Percentiles rank a stretch among this genome's conserved stretches.
Evolutionary conservation across 176 grass and related monocot species (phyloP).

Genomic region (Lolium multiflorum): DNA sequence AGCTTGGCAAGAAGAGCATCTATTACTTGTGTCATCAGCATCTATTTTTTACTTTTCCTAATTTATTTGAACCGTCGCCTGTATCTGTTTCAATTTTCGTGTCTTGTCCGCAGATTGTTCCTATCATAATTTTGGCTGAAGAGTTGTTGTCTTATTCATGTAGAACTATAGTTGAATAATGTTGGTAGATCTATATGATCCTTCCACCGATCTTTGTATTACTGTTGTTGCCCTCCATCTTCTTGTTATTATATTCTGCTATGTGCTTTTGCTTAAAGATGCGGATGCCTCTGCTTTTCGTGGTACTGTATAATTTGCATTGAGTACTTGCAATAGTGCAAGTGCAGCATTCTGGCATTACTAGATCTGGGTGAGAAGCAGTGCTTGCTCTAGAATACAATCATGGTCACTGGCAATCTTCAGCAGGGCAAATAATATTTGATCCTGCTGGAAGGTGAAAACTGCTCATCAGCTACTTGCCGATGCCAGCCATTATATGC

Average conservation of each 20-base stretch:
- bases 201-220: constrained; percentile 13
- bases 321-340: not conserved
- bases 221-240: not conserved
- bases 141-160: constrained; percentile 53
- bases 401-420: not conserved
- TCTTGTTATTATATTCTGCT: not conserved
- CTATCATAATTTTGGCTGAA: constrained; percentile 58
- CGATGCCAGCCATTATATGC: not conserved
- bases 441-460: not conserved
- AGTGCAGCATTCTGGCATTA: not conserved
- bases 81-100: constrained; percentile 12
- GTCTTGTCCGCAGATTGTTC: constrained; percentile 17
- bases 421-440: not conserved
- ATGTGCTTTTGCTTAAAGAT: not conserved
- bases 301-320: not conserved
- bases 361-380: not conserved
- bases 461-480: not conserved
- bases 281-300: not conserved
- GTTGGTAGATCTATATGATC: constrained; percentile 39
- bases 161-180: constrained; percentile 61
- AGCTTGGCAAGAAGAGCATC: constrained; percentile 32
- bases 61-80: constrained; percentile 40
- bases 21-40: not conserved
- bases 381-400: not conserved
- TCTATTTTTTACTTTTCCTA: constrained; percentile 31